Conservation (phyloP, 176 grass and related monocot genomes). For the Hyparrhenia diplandra region DNA sequence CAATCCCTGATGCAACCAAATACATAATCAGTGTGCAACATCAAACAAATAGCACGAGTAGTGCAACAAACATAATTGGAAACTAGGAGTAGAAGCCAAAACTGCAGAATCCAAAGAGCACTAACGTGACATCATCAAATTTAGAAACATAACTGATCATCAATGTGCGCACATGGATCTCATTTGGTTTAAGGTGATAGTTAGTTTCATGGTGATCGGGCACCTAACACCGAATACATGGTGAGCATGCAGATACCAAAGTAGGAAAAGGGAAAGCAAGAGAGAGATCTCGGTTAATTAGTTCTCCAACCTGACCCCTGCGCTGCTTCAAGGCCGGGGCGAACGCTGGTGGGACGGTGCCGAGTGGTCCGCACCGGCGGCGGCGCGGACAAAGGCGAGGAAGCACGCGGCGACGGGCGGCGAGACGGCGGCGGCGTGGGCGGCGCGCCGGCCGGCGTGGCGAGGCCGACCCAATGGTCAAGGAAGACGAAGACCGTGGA, state of each 20-base stretch:
- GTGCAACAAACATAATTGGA: neutral
- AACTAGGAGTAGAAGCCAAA: neutral
- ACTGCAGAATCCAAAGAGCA: neutral
- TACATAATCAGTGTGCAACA: neutral
- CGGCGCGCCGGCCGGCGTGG: slow-evolving; percentile 47
- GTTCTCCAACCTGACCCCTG: slow-evolving; percentile 45
- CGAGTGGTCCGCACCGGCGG: slow-evolving; percentile 50
- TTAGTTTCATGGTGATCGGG: neutral
- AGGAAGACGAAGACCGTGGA: slow-evolving; percentile 72
- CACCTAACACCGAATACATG: neutral
- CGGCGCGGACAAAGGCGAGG: slow-evolving; percentile 65
- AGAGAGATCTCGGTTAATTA: neutral
- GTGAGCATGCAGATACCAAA: neutral
- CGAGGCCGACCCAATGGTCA: slow-evolving; percentile 67
- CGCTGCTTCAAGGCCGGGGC: slow-evolving; percentile 67
- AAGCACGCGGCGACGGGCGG: slow-evolving; percentile 54
- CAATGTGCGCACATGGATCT: neutral
- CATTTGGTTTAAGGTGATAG: neutral
- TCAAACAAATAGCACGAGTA: neutral
- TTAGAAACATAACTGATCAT: neutral
- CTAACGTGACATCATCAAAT: neutral
- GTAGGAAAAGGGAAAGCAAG: neutral
- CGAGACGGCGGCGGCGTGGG: slow-evolving; percentile 50
- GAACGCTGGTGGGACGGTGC: slow-evolving; percentile 53
- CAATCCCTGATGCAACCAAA: slow-evolving; percentile 43